phyloP scores from a whole-genome alignment of 768 basidiomycete species.

The Lentinula raphanica region DNA sequence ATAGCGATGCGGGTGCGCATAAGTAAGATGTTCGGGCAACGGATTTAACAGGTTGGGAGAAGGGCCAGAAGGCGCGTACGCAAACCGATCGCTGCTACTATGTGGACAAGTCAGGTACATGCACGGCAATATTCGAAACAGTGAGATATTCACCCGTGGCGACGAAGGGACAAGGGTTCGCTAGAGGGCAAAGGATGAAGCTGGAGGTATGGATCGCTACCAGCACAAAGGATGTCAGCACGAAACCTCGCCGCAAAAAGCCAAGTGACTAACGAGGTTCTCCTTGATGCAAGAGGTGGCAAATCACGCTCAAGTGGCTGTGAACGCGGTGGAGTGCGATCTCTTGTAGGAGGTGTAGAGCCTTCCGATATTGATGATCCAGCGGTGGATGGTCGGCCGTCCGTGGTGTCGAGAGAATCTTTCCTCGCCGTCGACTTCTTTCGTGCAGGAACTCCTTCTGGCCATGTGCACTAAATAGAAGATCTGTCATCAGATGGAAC shows the following conservation, averaged over 20 bases:
- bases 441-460: slow-evolving; percentile 67
- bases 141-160: not conserved
- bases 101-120: not conserved
- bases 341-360: slow-evolving; percentile 68
- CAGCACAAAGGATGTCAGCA: slow-evolving; percentile 8
- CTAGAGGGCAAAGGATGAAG: slow-evolving; percentile 35
- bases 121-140: not conserved
- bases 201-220: slow-evolving; percentile 42
- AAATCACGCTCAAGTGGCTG: slow-evolving; percentile 23
- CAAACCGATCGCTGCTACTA: slow-evolving; percentile 2
- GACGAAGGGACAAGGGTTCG: slow-evolving; percentile 22
- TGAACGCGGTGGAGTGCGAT: slow-evolving; percentile 54
- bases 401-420: slow-evolving; percentile 42
- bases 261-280: slow-evolving; percentile 29
- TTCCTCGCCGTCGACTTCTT: slow-evolving; percentile 59
- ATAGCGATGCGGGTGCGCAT: slow-evolving; percentile 48
- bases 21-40: slow-evolving; percentile 54
- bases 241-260: slow-evolving; percentile 2
- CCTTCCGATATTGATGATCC: slow-evolving; percentile 71
- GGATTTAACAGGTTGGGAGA: slow-evolving; percentile 15
- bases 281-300: slow-evolving; percentile 33
- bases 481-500: not conserved
- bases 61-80: slow-evolving; percentile 4
- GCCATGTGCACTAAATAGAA: slow-evolving; percentile 69
- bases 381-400: slow-evolving; percentile 69